phyloP scores from a whole-genome alignment of 352 stramenopile species.

The Elongisporangium undulatum region DNA sequence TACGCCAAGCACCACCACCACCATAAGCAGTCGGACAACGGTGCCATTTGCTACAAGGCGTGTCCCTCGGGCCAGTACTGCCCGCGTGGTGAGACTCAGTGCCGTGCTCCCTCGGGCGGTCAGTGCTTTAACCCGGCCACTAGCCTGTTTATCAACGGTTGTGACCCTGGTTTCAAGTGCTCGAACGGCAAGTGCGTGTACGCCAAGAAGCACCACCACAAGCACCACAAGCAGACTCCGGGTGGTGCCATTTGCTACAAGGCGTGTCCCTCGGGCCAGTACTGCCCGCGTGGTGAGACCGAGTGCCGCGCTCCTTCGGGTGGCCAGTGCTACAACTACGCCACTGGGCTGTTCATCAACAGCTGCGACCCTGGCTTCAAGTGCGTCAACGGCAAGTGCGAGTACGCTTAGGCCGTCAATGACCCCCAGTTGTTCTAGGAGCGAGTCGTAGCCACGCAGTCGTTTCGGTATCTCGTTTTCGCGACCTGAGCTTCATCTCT shows the following conservation, averaged over 20 bases:
- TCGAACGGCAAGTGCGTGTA: conserved; percentile 23
- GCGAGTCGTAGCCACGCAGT: too few species aligned
- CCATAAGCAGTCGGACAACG: conserved; percentile 9
- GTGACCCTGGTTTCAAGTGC: conserved; percentile 22
- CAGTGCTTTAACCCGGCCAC: conserved; percentile 35
- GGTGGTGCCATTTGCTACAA: conserved; percentile 10
- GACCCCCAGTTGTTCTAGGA: too few species aligned
- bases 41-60: conserved; percentile 10
- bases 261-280: conserved; percentile 19
- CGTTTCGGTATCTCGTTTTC: too few species aligned
- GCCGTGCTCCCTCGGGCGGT: conserved; percentile 14
- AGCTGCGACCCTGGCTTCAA: conserved; percentile 22
- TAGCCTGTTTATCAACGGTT: conserved; percentile 14
- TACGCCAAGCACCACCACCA: conserved; percentile 6
- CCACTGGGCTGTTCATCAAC: conserved; percentile 10
- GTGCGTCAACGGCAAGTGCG: conserved; percentile 23
- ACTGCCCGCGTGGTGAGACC: conserved; percentile 25
- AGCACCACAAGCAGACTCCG: conserved; percentile 9
- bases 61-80: conserved; percentile 29
- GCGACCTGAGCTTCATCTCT: too few species aligned
- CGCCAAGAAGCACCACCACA: conserved; percentile 3
- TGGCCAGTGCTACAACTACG: conserved; percentile 32
- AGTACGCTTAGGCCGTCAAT: conserved; percentile 7
- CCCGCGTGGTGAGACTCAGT: conserved; percentile 18
- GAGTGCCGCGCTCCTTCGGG: conserved; percentile 17